Base-by-base conservation (phyloP, 768 basidiomycete genomes). In the Rhizopogon vesiculosus region DNA sequence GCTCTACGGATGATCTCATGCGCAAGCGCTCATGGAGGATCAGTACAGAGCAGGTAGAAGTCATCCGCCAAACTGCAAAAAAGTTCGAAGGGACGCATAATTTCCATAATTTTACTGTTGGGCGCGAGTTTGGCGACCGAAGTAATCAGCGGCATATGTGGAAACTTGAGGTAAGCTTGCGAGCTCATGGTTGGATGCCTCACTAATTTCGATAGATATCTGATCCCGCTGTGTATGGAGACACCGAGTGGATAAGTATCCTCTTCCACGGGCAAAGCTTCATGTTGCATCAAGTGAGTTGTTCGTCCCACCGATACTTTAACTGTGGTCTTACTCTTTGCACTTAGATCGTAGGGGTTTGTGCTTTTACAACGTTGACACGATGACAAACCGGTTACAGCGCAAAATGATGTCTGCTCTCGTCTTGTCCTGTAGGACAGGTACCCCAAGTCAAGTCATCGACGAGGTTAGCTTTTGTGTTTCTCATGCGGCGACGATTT, bases 61-160 rank as follows among this genome's bases (percentile, higher is more conserved):
- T 71, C 38, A 73, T 97, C 29, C 77, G 86, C 52, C 72, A 68
- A 13, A 69, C 81, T 2, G 82, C 85, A 5, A 74, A 77, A 51
- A 82, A 78, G 64, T 98, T 85, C 64, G 80, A 89, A 61, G 95
- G 91, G 7, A 91, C 92, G 2, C 94, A 97, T 71, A 98, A 98
- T 69, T 99, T 96, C 70, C 94, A 97, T 71, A 98, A 98, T 67
- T 98, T 95, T 64, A 98, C 97, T 0, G 84, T 98, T 51, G 90
- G 85, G 2, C 84, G 89, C 45, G 91, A 91, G 46, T 93, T 89
- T 70, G 72, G 79, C 5, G 96, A 98, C 67, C 78, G 83, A 18
- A 91, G 89, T 56, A 88, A 87, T 62, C 81, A 87, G 62, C 78
- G 97, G n/a, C 80, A 83, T 67, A 95, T 99, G 87, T 91, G 92